A percentile compares a stretch with the other conserved stretches of the same genome.
Evolutionary conservation across 345 rosid genomes (phyloP).

Genomic region (Hypericum androsaemum): DNA sequence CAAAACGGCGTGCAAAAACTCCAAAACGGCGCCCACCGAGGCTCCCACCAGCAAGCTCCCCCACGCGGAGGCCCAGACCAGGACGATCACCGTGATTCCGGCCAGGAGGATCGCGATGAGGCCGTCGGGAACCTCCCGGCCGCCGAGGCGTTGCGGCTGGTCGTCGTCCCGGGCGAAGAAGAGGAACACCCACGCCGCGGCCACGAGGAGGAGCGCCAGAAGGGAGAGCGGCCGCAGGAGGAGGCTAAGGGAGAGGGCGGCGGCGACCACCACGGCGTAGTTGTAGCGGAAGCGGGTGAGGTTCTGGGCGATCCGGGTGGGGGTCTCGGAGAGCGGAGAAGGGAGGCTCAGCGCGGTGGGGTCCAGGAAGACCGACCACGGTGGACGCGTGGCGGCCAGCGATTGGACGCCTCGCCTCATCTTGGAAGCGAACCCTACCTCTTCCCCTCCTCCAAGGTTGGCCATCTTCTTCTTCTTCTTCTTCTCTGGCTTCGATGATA

Average conservation of each 20-base stretch:
- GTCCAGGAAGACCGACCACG: constrained; percentile 47
- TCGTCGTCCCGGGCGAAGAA: constrained; percentile 48
- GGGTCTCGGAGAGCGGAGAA: constrained; percentile 38
- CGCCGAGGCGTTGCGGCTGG: constrained; percentile 31
- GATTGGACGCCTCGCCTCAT: constrained; percentile 41
- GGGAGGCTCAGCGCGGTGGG: constrained; percentile 40
- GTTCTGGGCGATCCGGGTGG: constrained; percentile 56
- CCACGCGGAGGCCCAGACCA: constrained; percentile 44
- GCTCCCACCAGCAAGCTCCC: constrained; percentile 29
- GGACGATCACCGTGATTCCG: constrained; percentile 30
- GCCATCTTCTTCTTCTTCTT: too few species aligned
- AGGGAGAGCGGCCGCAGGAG: constrained; percentile 47
- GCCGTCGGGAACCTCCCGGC: constrained; percentile 33
- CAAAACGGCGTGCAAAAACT: constrained; percentile 39
- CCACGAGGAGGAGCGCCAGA: constrained; percentile 35
- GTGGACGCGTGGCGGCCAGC: constrained; percentile 31
- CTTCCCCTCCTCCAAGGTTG: too few species aligned
- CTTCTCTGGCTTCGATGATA: too few species aligned
- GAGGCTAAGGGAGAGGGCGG: constrained; percentile 37
- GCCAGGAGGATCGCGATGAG: constrained; percentile 21
- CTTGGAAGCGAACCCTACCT: constrained; percentile 26
- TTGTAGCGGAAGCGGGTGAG: constrained; percentile 49
- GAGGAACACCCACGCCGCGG: constrained; percentile 54
- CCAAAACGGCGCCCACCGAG: constrained; percentile 27
- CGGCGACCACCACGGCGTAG: constrained; percentile 31